phyloP scores from a whole-genome alignment of 2,329 filamentous ascomycete species.

The Sclerotinia minor region DNA sequence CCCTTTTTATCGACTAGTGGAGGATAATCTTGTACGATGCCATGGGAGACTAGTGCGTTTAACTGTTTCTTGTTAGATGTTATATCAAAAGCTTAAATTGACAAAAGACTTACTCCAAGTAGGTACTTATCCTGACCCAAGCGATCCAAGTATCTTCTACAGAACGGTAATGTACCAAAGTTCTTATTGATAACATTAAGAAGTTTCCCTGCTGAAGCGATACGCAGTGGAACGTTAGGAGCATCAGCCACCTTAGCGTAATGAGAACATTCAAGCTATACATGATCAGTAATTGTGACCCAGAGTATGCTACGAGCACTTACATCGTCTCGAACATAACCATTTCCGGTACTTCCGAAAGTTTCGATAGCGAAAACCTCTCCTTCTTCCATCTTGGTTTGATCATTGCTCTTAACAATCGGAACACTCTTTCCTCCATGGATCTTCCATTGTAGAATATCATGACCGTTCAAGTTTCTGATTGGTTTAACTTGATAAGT shows the following conservation, averaged over 20 bases:
- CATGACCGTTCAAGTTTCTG: constrained; percentile 66
- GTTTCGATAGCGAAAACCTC: constrained; percentile 96
- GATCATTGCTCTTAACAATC: constrained; percentile 84
- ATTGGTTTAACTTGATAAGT: constrained; percentile 57
- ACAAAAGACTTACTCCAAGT: constrained; percentile 64
- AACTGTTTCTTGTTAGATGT: constrained; percentile 54
- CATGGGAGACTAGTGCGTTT: constrained; percentile 79
- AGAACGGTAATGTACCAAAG: constrained; percentile 90
- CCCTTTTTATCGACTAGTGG: constrained; percentile 90
- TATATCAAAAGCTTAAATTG: background rate
- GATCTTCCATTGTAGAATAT: constrained; percentile 84
- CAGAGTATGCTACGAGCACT: constrained; percentile 37
- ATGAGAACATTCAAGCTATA: constrained; percentile 76
- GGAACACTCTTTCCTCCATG: constrained; percentile 92
- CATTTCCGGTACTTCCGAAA: constrained; percentile 90
- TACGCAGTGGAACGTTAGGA: constrained; percentile 71
- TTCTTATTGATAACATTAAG: constrained; percentile 93
- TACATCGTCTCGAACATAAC: constrained; percentile 83
- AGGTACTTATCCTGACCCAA: constrained; percentile 95
- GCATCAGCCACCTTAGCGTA: constrained; percentile 77
- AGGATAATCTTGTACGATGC: constrained; percentile 87
- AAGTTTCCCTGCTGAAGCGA: constrained; percentile 81
- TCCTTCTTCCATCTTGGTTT: constrained; percentile 97
- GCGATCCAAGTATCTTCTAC: constrained; percentile 84
- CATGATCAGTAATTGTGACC: constrained; percentile 26